phyloP scores from a whole-genome alignment of 2,329 filamentous ascomycete species.

The Beauveria bassiana region DNA sequence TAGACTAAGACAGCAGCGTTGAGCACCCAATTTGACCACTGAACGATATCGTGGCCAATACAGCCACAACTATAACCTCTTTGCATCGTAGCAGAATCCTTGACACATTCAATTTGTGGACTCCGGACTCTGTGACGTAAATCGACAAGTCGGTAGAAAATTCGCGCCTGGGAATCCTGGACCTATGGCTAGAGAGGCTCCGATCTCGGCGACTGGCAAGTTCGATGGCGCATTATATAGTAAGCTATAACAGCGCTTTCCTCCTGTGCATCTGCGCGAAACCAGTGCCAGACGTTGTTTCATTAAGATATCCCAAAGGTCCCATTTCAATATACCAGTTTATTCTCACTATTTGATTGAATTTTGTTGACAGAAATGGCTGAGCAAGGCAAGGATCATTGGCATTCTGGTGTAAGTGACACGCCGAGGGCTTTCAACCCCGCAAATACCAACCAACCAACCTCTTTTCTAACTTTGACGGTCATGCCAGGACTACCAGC shows the following conservation, averaged over 20 bases:
- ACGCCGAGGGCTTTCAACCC: constrained; percentile 3
- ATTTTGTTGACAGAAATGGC: constrained; percentile 8
- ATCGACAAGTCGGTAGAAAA: background rate
- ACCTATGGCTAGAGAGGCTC: background rate
- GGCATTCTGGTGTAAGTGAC: constrained; percentile 20
- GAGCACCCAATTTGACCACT: background rate
- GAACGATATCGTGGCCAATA: background rate
- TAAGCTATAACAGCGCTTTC: background rate
- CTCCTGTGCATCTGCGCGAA: background rate
- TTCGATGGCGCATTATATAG: background rate
- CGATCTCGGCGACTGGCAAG: constrained; percentile 1
- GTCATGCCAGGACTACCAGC: constrained; percentile 44
- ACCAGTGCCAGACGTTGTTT: background rate
- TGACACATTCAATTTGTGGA: background rate
- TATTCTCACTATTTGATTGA: background rate
- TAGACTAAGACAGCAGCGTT: constrained; percentile 27
- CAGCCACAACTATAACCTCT: background rate
- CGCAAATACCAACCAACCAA: background rate
- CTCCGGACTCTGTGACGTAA: background rate
- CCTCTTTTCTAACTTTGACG: constrained; percentile 13
- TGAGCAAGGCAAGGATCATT: constrained; percentile 19
- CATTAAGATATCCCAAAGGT: background rate
- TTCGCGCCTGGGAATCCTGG: background rate
- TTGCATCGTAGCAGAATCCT: background rate
- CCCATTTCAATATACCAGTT: background rate